Evolutionary conservation across 306 rosid genomes (phyloP), one percentile per base, ranked within the genome.

Genomic region (Trifolium dubium): DNA sequence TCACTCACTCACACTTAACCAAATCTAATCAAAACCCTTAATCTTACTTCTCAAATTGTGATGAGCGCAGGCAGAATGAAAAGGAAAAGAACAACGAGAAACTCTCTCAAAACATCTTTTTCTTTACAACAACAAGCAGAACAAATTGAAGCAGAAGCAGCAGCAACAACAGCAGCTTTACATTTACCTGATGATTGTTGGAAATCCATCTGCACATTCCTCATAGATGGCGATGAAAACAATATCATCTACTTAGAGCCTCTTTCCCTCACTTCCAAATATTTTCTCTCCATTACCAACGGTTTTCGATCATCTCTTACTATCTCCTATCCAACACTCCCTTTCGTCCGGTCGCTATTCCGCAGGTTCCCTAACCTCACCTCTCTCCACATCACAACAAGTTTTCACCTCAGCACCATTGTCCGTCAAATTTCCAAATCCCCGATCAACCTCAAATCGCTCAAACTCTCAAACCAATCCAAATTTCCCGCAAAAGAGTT

Each of bases 201-300:
- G 96, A 91, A 88, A 81, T 43, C 40, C 65, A 56, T 92, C 5
- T 73, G 90, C 63, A 41, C 39, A 53, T 80, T 79, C 67, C 13
- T 54, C 31, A 2, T 7, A 5, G 5, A 3, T 2, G 30, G 9
- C 12, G 10, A 3, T 19, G 1, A 49, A 23, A 6, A 2, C 5
- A 1, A 54, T n/a, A n/a, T n/a, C n/a, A n/a, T n/a, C n/a, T n/a
- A n/a, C 10, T n/a, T 50, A 1, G 15, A 84, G 6, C 54, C 89
- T 6, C 66, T 87, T 8, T 92, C 98, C 54, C 39, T 77, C 47
- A 92, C 87, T 73, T 83, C 86, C 89, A 88, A 80, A 80, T 82
- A 64, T 18, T 92, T 92, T 85, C 86, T 84, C 55, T 76, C 83
- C 8, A 59, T 91, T 72, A 82, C 87, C 29, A 81, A 87, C 68